phyloP scores from a whole-genome alignment of 2,329 filamentous ascomycete species.

The Stachybotrys elegans region DNA sequence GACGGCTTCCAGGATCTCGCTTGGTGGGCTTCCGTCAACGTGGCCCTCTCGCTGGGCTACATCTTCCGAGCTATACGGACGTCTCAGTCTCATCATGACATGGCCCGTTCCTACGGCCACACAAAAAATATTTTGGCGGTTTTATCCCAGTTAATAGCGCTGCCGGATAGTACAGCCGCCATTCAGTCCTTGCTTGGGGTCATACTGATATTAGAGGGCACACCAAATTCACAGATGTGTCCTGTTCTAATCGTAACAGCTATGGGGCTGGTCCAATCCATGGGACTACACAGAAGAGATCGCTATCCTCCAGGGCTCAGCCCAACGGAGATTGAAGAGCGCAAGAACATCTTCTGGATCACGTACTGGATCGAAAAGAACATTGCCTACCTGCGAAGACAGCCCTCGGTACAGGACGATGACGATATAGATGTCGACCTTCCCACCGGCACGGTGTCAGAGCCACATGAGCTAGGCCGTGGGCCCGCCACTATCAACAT shows the following conservation, averaged over 20 bases:
- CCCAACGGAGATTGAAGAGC: constrained; percentile 9
- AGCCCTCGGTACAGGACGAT: constrained; percentile 18
- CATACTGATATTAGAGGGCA: constrained; percentile 16
- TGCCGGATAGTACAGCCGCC: constrained; percentile 9
- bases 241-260: constrained; percentile 15
- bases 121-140: constrained; percentile 15
- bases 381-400: constrained; percentile 16
- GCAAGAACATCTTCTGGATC: constrained; percentile 19
- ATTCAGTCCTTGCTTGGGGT: constrained; percentile 20
- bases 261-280: constrained; percentile 15
- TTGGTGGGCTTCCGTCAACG: constrained; percentile 20
- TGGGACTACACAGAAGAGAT: constrained; percentile 15
- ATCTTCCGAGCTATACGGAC: constrained; percentile 15
- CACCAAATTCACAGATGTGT: constrained; percentile 13
- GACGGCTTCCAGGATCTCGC: constrained; percentile 9
- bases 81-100: constrained; percentile 10
- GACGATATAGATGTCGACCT: constrained; percentile 21
- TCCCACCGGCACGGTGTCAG: constrained; percentile 7
- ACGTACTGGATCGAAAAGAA: constrained; percentile 18
- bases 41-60: constrained; percentile 14
- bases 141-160: constrained; percentile 13
- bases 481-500: constrained; percentile 9
- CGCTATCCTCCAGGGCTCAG: constrained; percentile 3
- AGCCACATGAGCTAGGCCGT: neutral
- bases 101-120: constrained; percentile 10